Evolutionary conservation across 495 filamentous ascomycete genomes (phyloP).

Genomic region (Penicillium mononematosum): DNA sequence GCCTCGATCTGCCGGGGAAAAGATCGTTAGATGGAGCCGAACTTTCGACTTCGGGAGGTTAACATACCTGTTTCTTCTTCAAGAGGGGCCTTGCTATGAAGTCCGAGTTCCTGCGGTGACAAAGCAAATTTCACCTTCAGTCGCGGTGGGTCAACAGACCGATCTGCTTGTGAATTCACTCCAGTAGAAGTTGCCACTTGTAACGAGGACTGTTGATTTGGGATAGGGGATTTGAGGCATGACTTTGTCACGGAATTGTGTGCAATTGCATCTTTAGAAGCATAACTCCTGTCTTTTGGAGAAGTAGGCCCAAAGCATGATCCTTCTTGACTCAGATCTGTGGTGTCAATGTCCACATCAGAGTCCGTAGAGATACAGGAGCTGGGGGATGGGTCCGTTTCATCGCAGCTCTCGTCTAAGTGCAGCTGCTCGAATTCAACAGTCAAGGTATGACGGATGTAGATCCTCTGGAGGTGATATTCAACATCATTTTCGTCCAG

Average conservation of each 20-base stretch:
- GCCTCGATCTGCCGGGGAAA: neutral
- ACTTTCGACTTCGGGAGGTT: slow-evolving; percentile 1
- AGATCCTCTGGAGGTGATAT: slow-evolving; percentile 26
- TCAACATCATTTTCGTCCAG: slow-evolving; percentile 54
- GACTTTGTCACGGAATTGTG: neutral
- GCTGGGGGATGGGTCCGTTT: slow-evolving; percentile 3
- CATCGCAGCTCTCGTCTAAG: slow-evolving; percentile 20
- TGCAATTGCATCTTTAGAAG: neutral
- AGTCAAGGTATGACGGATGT: slow-evolving; percentile 17
- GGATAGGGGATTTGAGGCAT: slow-evolving; percentile 1
- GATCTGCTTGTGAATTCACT: neutral
- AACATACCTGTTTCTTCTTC: slow-evolving; percentile 18
- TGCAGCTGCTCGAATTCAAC: slow-evolving; percentile 21
- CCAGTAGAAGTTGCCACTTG: neutral
- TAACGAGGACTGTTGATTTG: neutral
- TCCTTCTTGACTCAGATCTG: neutral
- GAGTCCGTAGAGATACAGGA: slow-evolving; percentile 4
- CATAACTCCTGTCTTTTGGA: neutral
- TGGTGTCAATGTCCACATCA: slow-evolving; percentile 1
- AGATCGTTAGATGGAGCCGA: slow-evolving; percentile 6
- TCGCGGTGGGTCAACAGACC: slow-evolving; percentile 4
- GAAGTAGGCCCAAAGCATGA: neutral
- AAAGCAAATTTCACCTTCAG: slow-evolving; percentile 9
- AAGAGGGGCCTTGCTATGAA: slow-evolving; percentile 1
- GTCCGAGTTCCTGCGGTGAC: slow-evolving; percentile 10